phyloP scores from a whole-genome alignment of 2,329 filamentous ascomycete genomes.

The Cyphellophora europaea region DNA sequence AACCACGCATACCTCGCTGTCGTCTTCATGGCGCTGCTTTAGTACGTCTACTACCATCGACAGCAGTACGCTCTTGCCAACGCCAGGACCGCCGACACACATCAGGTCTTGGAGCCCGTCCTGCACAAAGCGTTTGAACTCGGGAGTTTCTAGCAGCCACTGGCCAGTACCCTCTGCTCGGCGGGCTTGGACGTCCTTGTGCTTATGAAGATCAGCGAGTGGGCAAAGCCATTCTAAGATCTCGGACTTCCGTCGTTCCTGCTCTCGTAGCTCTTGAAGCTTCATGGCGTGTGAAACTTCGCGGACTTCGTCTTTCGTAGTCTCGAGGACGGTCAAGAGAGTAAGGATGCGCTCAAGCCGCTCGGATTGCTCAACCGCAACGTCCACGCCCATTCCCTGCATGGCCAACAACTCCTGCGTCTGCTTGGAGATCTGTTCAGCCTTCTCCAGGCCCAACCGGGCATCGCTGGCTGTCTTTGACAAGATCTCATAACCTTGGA shows the following conservation, averaged over 20 bases:
- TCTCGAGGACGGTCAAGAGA: constrained; percentile 13
- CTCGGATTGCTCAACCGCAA: constrained; percentile 5
- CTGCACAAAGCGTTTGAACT: constrained; percentile 20
- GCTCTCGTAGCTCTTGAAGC: constrained; percentile 14
- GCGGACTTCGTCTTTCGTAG: constrained; percentile 10
- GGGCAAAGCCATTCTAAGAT: constrained; percentile 18
- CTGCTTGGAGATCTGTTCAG: constrained; percentile 11
- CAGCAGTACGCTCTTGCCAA: constrained; percentile 16
- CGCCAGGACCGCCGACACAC: constrained; percentile 16
- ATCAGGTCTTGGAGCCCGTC: constrained; percentile 12
- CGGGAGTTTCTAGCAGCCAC: constrained; percentile 22
- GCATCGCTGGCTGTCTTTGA: constrained; percentile 13
- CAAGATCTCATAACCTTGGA: constrained; percentile 15
- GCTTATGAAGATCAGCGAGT: constrained; percentile 12
- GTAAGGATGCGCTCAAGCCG: constrained; percentile 13
- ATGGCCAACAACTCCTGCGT: constrained; percentile 10
- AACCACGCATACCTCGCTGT: constrained; percentile 13
- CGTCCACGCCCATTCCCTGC: constrained; percentile 10
- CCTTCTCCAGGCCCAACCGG: constrained; percentile 10
- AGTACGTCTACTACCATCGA: constrained; percentile 20
- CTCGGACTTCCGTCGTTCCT: constrained; percentile 15
- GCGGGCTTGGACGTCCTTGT: constrained; percentile 15
- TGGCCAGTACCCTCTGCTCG: constrained; percentile 22
- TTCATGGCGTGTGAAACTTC: constrained; percentile 13
- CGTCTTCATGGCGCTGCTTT: constrained; percentile 6